Percentiles rank a stretch among this genome's conserved stretches.
phyloP scores from a whole-genome alignment of 257 asterid genomes.

The Jaltomata sinuosa region DNA sequence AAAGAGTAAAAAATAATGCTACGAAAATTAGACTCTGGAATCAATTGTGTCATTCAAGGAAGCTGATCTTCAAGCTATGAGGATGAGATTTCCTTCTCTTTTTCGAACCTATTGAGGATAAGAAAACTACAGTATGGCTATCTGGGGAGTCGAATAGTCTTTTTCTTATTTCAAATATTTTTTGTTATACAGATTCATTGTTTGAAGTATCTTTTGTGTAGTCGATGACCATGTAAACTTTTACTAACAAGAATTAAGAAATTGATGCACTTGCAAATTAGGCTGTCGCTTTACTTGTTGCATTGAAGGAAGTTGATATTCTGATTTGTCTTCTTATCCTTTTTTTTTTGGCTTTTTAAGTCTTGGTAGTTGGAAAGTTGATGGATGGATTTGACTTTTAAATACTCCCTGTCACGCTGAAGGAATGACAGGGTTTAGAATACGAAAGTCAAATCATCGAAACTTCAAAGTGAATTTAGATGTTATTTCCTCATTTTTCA shows the following conservation, averaged over 20 bases:
- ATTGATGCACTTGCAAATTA: conserved; percentile 1
- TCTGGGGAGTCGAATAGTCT: background rate
- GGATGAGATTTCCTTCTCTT: conserved; percentile 41
- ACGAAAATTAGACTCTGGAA: conserved; percentile 52
- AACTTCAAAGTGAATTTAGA: background rate
- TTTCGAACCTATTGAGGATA: background rate
- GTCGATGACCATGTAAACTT: background rate
- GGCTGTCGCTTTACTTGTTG: conserved; percentile 79
- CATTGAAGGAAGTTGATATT: conserved; percentile 77
- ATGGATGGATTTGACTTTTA: background rate
- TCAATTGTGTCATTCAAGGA: conserved; percentile 59
- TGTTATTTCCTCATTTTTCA: background rate
- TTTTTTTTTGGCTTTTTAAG: background rate
- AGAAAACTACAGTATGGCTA: background rate
- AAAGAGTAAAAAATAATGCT: background rate
- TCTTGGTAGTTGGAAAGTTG: background rate
- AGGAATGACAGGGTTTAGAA: background rate
- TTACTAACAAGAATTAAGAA: background rate
- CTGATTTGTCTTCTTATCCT: conserved; percentile 7
- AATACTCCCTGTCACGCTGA: background rate
- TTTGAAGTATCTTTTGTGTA: background rate
- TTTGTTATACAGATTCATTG: background rate
- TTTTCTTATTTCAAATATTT: background rate
- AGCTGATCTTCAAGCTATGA: conserved; percentile 82
- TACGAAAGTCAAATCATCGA: background rate